Evolutionary conservation across 306 rosid genomes (phyloP).

Genomic region (Cicer pinnatifidum): DNA sequence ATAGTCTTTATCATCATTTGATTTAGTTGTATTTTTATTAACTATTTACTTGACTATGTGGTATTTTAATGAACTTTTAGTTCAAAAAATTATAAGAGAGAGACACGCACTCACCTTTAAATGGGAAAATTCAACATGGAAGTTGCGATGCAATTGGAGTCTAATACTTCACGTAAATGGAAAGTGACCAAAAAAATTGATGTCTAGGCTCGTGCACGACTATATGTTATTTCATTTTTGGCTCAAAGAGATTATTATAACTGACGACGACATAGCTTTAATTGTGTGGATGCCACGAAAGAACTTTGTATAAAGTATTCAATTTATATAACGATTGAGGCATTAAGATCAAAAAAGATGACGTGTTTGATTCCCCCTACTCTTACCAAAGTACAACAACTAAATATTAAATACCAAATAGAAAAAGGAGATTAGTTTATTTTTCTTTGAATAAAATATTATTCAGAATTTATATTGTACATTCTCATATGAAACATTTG

Average conservation of each 20-base stretch:
- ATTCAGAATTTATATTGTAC: not conserved
- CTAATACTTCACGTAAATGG: too few relatives aligned
- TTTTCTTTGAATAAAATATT: conserved; percentile 1
- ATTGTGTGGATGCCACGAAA: conserved; percentile 47
- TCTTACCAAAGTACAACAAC: conserved; percentile 11
- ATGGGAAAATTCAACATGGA: too few relatives aligned
- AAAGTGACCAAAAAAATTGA: too few relatives aligned
- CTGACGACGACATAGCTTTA: not conserved
- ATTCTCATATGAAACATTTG: too few relatives aligned
- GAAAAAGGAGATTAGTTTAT: not conserved
- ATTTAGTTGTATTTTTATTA: too few relatives aligned
- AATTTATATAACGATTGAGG: conserved; percentile 5
- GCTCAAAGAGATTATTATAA: not conserved
- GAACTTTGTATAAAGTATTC: conserved; percentile 27
- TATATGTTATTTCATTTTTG: conserved; percentile 4
- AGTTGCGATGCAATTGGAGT: too few relatives aligned
- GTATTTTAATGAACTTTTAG: too few relatives aligned
- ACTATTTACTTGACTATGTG: too few relatives aligned
- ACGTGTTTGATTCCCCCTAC: conserved; percentile 27
- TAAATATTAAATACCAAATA: conserved; percentile 13
- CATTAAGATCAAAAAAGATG: conserved; percentile 11
- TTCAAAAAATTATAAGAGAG: too few relatives aligned
- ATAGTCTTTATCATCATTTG: too few relatives aligned
- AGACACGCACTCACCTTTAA: too few relatives aligned
- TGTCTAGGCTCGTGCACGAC: conserved; percentile 3